Evolutionary conservation across 108 stramenopile species (phyloP).

Genomic region (Aurantiochytrium sp.): DNA sequence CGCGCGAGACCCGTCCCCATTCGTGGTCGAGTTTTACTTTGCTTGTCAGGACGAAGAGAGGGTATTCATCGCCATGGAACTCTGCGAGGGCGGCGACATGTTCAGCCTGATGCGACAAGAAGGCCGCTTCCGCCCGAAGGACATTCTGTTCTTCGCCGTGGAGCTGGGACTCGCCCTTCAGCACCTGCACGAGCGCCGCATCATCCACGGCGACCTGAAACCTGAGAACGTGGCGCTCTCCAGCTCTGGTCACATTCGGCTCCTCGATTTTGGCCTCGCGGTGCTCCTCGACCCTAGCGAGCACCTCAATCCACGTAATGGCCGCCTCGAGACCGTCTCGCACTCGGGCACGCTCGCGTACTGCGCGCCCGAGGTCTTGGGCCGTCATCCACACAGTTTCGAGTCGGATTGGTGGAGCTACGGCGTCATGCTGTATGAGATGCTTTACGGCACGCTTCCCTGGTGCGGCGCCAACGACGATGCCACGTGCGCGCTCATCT

Average conservation of each 20-base stretch:
- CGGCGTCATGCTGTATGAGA: slow-evolving; percentile 12
- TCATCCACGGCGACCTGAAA: slow-evolving; percentile 20
- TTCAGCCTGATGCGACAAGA: slow-evolving; percentile 54
- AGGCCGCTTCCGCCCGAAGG: slow-evolving; percentile 39
- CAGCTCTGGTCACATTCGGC: not conserved
- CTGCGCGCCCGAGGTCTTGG: not conserved
- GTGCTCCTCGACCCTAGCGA: not conserved
- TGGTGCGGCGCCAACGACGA: not conserved
- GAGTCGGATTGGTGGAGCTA: slow-evolving; percentile 24
- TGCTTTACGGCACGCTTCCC: not conserved
- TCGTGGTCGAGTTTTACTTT: slow-evolving; percentile 54
- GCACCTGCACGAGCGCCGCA: not conserved
- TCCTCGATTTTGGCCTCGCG: not conserved
- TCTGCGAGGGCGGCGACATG: slow-evolving; percentile 61
- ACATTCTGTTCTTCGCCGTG: not conserved
- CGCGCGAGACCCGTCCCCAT: slow-evolving; percentile 36
- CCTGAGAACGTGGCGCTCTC: not conserved
- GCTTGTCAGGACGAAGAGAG: slow-evolving; percentile 47
- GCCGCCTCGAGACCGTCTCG: not conserved
- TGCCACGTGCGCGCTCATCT: not conserved
- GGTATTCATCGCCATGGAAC: slow-evolving; percentile 61
- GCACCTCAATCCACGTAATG: not conserved
- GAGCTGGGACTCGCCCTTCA: not conserved
- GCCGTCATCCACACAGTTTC: not conserved
- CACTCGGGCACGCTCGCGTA: slow-evolving; percentile 16